phyloP scores from a whole-genome alignment of 176 grass and related monocot genomes.

The Juncus inflexus region DNA sequence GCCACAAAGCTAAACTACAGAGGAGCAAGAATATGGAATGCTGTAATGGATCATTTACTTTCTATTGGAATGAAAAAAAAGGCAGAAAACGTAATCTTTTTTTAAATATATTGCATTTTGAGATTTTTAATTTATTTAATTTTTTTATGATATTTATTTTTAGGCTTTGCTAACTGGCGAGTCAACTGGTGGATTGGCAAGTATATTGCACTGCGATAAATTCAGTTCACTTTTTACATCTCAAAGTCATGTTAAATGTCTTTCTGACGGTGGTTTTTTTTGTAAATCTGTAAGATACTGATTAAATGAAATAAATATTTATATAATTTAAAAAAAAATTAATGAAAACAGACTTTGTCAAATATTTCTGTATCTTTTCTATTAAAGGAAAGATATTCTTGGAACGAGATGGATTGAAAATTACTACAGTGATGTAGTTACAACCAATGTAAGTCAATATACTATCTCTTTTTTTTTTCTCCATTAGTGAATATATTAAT shows the following conservation, averaged over 20 bases:
- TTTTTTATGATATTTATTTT: too few relatives aligned
- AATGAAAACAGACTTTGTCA: too few relatives aligned
- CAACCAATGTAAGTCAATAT: constrained; percentile 54
- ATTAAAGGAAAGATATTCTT: too few relatives aligned
- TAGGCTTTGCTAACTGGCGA: constrained; percentile 82
- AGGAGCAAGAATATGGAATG: too few relatives aligned
- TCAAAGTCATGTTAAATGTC: constrained; percentile 58
- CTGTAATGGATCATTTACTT: too few relatives aligned
- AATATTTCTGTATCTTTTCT: too few relatives aligned
- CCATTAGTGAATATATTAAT: constrained; percentile 24
- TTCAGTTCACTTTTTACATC: constrained; percentile 58
- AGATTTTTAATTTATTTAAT: too few relatives aligned
- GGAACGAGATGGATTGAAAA: background rate
- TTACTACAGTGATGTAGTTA: constrained; percentile 30
- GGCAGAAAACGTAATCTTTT: too few relatives aligned
- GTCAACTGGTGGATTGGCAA: constrained; percentile 80
- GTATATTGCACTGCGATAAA: constrained; percentile 90
- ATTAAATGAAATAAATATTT: background rate
- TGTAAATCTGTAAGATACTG: constrained; percentile 55
- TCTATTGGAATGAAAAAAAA: too few relatives aligned
- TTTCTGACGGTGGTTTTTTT: constrained; percentile 94
- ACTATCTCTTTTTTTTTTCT: constrained; percentile 4
- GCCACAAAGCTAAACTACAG: too few relatives aligned
- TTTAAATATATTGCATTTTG: too few relatives aligned
- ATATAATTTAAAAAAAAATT: background rate